Percentiles rank a stretch among this genome's conserved stretches.
These are phyloP conservation scores for Rossbeevera mucosa DNA, from an alignment of 768 basidiomycete genomes.

Conservation along the genomic window DNA sequence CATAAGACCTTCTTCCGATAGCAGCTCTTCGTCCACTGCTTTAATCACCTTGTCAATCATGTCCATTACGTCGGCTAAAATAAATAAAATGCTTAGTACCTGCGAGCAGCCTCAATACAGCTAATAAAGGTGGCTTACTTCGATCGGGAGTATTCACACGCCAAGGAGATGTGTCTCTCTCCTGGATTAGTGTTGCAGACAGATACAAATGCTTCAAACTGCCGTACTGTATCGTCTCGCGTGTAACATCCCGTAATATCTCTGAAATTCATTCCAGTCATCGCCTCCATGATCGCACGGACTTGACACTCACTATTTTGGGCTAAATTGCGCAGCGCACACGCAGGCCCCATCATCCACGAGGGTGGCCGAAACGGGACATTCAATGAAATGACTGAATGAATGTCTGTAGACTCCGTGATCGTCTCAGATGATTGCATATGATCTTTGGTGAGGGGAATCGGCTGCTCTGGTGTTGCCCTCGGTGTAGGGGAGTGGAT, in stretches of 20 bases:
- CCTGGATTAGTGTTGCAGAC: neutral
- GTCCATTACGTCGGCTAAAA: neutral
- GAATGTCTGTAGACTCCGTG: neutral
- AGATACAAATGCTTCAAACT: neutral
- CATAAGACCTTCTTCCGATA: neutral
- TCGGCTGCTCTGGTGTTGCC: neutral
- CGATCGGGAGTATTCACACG: neutral
- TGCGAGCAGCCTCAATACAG: neutral
- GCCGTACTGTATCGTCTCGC: neutral
- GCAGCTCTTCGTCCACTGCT: neutral
- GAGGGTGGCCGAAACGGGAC: neutral
- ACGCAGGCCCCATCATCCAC: neutral
- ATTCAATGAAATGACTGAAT: neutral
- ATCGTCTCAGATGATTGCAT: neutral
- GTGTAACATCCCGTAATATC: neutral
- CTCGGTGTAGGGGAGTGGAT: neutral
- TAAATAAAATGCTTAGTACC: neutral
- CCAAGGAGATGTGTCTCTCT: neutral
- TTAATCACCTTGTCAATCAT: neutral
- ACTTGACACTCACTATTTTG: neutral
- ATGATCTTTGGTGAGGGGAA: neutral
- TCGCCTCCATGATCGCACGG: neutral
- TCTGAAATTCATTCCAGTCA: neutral
- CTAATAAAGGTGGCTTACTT: neutral
- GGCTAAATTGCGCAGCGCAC: neutral